These are phyloP conservation scores for Aspergillus sp. DNA, from an alignment of 2,329 filamentous ascomycete genomes.

Conservation along the genomic window DNA sequence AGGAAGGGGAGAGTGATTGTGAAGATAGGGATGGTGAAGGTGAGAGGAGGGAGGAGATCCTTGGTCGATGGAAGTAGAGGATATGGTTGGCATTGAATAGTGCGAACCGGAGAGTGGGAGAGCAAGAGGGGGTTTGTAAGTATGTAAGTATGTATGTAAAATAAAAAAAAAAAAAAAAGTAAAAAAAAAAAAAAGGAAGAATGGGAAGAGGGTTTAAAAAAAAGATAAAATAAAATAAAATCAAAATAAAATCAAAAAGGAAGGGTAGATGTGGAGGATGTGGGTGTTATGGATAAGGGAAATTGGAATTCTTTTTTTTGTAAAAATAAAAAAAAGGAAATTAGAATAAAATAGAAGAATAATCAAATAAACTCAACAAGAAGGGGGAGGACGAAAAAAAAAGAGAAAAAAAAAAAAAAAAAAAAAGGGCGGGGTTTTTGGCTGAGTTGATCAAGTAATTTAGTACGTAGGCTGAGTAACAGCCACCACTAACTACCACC, in stretches of 20 bases:
- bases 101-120: conserved; percentile 34
- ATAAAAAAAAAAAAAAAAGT: conserved; percentile 15
- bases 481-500: background rate
- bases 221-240: conserved; percentile 1
- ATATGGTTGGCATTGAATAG: conserved; percentile 45
- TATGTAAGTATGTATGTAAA: conserved; percentile 12
- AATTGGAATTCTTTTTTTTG: conserved; percentile 1
- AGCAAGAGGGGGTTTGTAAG: conserved; percentile 18
- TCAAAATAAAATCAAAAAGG: conserved; percentile 11
- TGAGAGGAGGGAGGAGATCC: conserved; percentile 36
- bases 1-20: conserved; percentile 23
- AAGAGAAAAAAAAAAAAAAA: conserved; percentile 9
- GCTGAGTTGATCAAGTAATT: background rate
- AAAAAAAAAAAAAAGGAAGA: conserved; percentile 11
- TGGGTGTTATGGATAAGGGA: conserved; percentile 19
- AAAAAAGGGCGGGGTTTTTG: background rate
- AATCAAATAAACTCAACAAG: conserved; percentile 4
- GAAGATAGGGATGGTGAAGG: conserved; percentile 27
- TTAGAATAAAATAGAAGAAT: background rate
- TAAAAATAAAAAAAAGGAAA: conserved; percentile 4
- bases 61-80: conserved; percentile 37
- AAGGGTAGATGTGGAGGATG: conserved; percentile 14
- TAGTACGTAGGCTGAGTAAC: conserved; percentile 1
- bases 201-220: conserved; percentile 10
- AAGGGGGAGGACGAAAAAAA: no score